Evolutionary conservation across 192 early-diverging fungal genomes (phyloP), one percentile per base, ranked within the genome.

Genomic region (Lobosporangium transversale): DNA sequence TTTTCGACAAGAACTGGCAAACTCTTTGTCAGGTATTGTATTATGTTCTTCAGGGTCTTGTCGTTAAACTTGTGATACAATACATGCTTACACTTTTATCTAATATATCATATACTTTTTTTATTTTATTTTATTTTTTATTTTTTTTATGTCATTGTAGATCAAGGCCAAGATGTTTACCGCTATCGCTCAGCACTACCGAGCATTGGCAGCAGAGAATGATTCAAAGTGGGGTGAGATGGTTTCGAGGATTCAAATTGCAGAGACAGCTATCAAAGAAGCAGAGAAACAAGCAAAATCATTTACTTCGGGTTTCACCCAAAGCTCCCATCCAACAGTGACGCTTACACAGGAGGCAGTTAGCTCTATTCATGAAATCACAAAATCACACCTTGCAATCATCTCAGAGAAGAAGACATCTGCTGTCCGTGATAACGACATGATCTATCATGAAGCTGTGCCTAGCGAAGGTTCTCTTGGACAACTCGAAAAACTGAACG

Each of bases 371-470:
- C 85, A 89, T 35, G 96, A 98, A 36, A 78, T 90, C 9, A 87
- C 89, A 47, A 90, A 94, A 51, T 69, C 86, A 1, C 83, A 90
- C 23, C 58, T 87, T 0, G 86, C 89, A 35, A 70, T 86, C 8
- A 89, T 90, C 67, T 84, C 80, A 3, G 96, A 97, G 32, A 88
- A 92, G 69, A 88, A 91, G 54, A 67, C 62, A 23, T 79, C 80
- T 30, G 88, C 90, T 1, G 87, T 84, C 20, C 90, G 89, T 43
- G 97, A 99, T 85, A 99, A 99, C 78, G 97, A 99, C 79, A 83
- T 98, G 71, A 90, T 99, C 32, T 99, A 99, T 80, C 91, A 96
- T 80, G 94, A 93, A 44, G 57, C 87, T 0, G 92, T 95, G 0
- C 97, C 97, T 5, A 88, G 85, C 58, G 89, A 87, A 56, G 89